Percentiles rank a stretch among this genome's conserved stretches.
phyloP scores from a whole-genome alignment of 2,329 filamentous ascomycete species.

The Trichoderma aggressivum region DNA sequence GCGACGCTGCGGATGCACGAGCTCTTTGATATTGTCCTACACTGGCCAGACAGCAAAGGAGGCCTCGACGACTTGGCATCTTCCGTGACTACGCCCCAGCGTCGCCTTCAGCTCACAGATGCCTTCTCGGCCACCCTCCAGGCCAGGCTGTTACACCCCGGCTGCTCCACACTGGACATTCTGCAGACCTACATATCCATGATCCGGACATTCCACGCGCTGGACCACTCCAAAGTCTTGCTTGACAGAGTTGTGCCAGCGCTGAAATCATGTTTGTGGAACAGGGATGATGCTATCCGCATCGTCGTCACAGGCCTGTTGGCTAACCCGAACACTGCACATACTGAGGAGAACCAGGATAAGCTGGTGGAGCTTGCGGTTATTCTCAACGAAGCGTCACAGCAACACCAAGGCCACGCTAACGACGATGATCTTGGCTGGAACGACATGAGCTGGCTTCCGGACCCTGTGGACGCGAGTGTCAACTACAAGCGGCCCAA shows the following conservation, averaged over 20 bases:
- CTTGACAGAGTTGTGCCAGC: constrained; percentile 70
- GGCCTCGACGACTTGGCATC: constrained; percentile 72
- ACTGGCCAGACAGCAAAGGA: constrained; percentile 68
- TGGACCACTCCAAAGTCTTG: constrained; percentile 75
- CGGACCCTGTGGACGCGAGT: constrained; percentile 88
- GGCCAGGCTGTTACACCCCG: constrained; percentile 67
- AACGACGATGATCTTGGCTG: constrained; percentile 76
- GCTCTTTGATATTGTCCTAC: constrained; percentile 74
- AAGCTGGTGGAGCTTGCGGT: constrained; percentile 65
- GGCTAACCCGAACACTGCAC: constrained; percentile 55
- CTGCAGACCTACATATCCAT: constrained; percentile 75
- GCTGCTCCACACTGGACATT: constrained; percentile 72
- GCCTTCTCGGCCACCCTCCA: constrained; percentile 65
- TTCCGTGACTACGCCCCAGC: constrained; percentile 64
- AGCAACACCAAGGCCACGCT: constrained; percentile 48
- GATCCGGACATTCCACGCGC: constrained; percentile 70
- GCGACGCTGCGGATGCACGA: constrained; percentile 67
- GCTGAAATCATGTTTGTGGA: constrained; percentile 71
- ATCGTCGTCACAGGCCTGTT: constrained; percentile 74
- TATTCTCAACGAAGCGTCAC: constrained; percentile 60
- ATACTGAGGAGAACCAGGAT: constrained; percentile 43
- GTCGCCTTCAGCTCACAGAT: constrained; percentile 66
- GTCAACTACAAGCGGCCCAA: constrained; percentile 88
- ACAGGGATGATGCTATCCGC: constrained; percentile 72
- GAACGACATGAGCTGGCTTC: constrained; percentile 90